Evolutionary conservation across 805 yeast species (phyloP).

Genomic region (Candida chauliodis): DNA sequence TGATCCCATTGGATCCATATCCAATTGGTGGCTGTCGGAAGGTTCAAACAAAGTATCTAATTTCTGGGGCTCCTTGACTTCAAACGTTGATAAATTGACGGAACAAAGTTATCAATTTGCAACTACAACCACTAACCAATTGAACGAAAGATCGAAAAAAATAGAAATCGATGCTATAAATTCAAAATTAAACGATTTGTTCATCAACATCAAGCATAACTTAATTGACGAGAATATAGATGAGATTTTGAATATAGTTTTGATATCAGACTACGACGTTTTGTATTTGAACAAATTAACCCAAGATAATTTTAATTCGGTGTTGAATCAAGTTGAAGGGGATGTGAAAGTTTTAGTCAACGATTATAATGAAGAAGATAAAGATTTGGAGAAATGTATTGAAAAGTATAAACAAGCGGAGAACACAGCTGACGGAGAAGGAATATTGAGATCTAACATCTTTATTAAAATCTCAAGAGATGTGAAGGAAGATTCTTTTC

Average conservation of each 20-base stretch:
- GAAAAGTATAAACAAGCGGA: slow-evolving; percentile 26
- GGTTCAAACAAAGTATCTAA: slow-evolving; percentile 65
- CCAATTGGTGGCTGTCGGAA: slow-evolving; percentile 74
- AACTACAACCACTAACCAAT: slow-evolving; percentile 38
- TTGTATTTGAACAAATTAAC: slow-evolving; percentile 45
- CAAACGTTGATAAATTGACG: slow-evolving; percentile 45
- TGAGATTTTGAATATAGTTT: slow-evolving; percentile 36
- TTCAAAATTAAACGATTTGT: slow-evolving; percentile 25
- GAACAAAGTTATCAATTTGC: slow-evolving; percentile 52
- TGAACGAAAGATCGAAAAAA: slow-evolving; percentile 38
- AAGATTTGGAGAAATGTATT: slow-evolving; percentile 9
- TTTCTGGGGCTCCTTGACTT: slow-evolving; percentile 65
- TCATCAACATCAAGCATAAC: slow-evolving; percentile 43
- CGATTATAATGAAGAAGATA: slow-evolving; percentile 29
- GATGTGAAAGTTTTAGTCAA: slow-evolving; percentile 61
- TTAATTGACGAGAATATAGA: slow-evolving; percentile 50
- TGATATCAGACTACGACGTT: slow-evolving; percentile 65
- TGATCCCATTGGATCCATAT: slow-evolving; percentile 63
- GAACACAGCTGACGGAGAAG: slow-evolving; percentile 14
- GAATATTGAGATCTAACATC: slow-evolving; percentile 35
- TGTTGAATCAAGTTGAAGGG: slow-evolving; percentile 75
- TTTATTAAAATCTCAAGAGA: slow-evolving; percentile 35
- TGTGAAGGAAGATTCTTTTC: background rate
- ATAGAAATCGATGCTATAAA: slow-evolving; percentile 17
- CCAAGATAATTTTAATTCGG: slow-evolving; percentile 53